Evolutionary conservation across 139 green algal genomes (phyloP), one percentile per base, ranked within the genome.

Genomic region (Closterium sp.): DNA sequence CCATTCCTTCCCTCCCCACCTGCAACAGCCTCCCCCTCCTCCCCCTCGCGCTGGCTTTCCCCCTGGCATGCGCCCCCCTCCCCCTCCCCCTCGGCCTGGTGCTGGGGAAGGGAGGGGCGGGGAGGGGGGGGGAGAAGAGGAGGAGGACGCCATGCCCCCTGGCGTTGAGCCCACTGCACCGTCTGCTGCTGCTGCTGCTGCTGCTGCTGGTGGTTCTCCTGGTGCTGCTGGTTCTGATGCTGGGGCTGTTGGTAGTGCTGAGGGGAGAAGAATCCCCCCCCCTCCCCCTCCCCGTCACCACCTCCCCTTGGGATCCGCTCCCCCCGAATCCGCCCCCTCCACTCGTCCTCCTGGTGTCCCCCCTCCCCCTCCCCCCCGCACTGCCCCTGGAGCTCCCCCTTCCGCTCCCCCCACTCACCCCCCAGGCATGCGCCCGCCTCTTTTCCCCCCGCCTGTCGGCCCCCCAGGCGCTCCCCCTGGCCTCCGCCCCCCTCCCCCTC

Each of bases 401-500:
- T 92, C 36, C 89, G 35, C 76, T n/a, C 36, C 84, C 85, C 83
- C 66, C 89, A 35, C 16, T 55, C 25, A n/a, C 35, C 34, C 28
- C n/a, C 35, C 33, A 84, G 30, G 33, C 21, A 38, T 66, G 30
- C 86, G 33, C 28, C 87, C 89, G 33, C 33, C 35, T 92, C 32
- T 66, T 30, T n/a, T 32, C 84, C 87, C 87, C 33, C 88, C 85
- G 28, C 85, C 31, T 88, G n/a, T 33, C 19, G 5, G 19, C 33
- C 33, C 84, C 86, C 66, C 86, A 43, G 55, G 31, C 12, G 35
- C 66, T 34, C 35, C 33, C 31, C 84, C 87, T 91, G 30, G 89
- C 16, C 87, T 87, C n/a, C 33, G 83, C 28, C 87, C 86, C 30
- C 89, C 89, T 92, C 89, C 89, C 30, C 89, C 89, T 92, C 89